Evolutionary conservation across 768 basidiomycete species (phyloP).

Genomic region (Sarcodon aspratus): DNA sequence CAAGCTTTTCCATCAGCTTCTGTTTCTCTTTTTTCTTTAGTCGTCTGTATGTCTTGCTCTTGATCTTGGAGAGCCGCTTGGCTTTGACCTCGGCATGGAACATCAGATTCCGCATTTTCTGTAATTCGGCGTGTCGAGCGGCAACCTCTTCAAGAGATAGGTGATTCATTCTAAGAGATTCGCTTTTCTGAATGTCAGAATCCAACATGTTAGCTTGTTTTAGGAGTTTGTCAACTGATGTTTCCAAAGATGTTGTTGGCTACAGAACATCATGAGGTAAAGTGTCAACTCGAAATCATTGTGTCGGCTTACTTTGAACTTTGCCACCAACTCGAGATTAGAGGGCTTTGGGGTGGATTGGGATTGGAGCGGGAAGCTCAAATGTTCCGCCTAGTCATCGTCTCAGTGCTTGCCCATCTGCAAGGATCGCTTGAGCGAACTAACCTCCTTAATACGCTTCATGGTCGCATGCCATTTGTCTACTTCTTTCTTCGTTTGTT

Average conservation of each 20-base stretch:
- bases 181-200: conserved; percentile 52
- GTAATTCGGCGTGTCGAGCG: conserved; percentile 68
- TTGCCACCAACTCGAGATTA: conserved; percentile 66
- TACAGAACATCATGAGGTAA: conserved; percentile 15
- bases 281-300: background rate
- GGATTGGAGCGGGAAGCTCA: conserved; percentile 78
- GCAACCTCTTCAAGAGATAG: conserved; percentile 81
- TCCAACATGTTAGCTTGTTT: conserved; percentile 76
- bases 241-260: conserved; percentile 82
- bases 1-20: conserved; percentile 34
- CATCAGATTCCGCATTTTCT: conserved; percentile 85
- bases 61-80: conserved; percentile 87
- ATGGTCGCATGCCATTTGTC: conserved; percentile 91
- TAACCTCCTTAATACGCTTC: conserved; percentile 81
- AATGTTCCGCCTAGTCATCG: conserved; percentile 58
- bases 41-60: conserved; percentile 86
- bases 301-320: conserved; percentile 59
- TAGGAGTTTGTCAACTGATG: conserved; percentile 70
- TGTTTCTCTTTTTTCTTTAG: conserved; percentile 72
- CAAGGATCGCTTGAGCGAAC: conserved; percentile 4
- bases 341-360: conserved; percentile 44
- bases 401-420: background rate
- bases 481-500: conserved; percentile 84
- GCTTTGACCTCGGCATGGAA: conserved; percentile 90
- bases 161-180: conserved; percentile 77